These are phyloP conservation scores for Nymphaea thermarum DNA, from an alignment of 164 flowering plant species.

Conservation along the genomic window DNA sequence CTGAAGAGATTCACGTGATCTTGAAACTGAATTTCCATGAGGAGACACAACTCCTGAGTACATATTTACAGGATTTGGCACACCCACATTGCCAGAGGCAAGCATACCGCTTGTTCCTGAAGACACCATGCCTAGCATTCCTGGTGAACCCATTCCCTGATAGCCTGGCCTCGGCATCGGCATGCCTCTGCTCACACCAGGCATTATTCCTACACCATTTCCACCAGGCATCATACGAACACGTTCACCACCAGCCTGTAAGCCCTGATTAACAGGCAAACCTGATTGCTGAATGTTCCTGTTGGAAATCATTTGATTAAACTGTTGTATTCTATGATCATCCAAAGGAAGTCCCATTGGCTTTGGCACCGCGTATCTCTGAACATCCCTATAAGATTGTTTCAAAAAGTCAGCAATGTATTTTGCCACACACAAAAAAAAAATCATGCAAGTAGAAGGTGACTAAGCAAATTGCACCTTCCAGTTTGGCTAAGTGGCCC, in stretches of 20 bases:
- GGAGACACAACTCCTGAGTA: slow-evolving; percentile 52
- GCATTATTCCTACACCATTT: slow-evolving; percentile 49
- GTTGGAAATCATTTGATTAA: slow-evolving; percentile 47
- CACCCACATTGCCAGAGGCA: slow-evolving; percentile 44
- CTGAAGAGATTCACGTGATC: slow-evolving; percentile 71
- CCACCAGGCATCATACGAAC: slow-evolving; percentile 57
- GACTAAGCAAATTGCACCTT: slow-evolving; percentile 31
- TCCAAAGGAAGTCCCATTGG: slow-evolving; percentile 46
- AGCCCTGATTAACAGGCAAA: slow-evolving; percentile 39
- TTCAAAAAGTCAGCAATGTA: slow-evolving; percentile 2
- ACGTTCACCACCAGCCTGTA: slow-evolving; percentile 41
- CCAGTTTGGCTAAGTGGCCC: slow-evolving; percentile 29
- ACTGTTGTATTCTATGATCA: slow-evolving; percentile 71
- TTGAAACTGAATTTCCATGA: slow-evolving; percentile 59
- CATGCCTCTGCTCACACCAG: slow-evolving; percentile 58
- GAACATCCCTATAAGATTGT: slow-evolving; percentile 34
- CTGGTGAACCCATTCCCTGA: slow-evolving; percentile 57
- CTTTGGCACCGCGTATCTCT: slow-evolving; percentile 46
- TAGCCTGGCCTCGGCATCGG: slow-evolving; percentile 67
- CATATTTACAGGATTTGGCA: slow-evolving; percentile 52
- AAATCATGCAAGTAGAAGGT: background rate
- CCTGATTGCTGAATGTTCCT: slow-evolving; percentile 52
- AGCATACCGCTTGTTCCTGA: slow-evolving; percentile 45
- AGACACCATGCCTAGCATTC: slow-evolving; percentile 35
- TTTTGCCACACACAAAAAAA: background rate